phyloP scores from a whole-genome alignment of 495 filamentous ascomycete genomes.

The Rhypophila decipiens region DNA sequence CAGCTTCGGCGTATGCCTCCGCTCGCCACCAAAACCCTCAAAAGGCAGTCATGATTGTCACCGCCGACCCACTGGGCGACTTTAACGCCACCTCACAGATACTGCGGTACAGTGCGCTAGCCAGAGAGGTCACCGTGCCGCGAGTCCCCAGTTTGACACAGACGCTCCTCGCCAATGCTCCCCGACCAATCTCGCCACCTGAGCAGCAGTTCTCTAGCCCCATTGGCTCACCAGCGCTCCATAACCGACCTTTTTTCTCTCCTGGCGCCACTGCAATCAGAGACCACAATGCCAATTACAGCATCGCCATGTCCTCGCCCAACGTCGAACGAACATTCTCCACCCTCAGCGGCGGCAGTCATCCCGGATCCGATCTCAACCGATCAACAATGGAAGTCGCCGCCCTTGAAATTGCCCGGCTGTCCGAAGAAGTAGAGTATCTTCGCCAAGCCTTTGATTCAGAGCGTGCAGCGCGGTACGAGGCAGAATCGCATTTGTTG shows the following conservation, averaged over 20 bases:
- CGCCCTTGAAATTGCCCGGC: conserved; percentile 62
- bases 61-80: conserved; percentile 87
- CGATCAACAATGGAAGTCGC: conserved; percentile 71
- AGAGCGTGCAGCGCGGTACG: conserved; percentile 48
- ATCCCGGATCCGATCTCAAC: conserved; percentile 46
- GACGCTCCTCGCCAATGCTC: conserved; percentile 27
- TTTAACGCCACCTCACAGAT: conserved; percentile 97
- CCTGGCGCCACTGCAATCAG: conserved; percentile 17
- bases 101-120: conserved; percentile 87
- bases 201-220: conserved; percentile 25
- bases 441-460: conserved; percentile 52
- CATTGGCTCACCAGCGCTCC: conserved; percentile 24
- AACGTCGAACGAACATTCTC: conserved; percentile 23
- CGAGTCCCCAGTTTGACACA: conserved; percentile 69
- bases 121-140: conserved; percentile 87
- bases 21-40: conserved; percentile 53
- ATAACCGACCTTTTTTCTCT: conserved; percentile 26
- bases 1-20: conserved; percentile 43
- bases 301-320: conserved; percentile 14
- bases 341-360: conserved; percentile 34
- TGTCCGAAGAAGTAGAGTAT: conserved; percentile 73
- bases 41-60: conserved; percentile 93
- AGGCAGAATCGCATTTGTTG: conserved; percentile 53
- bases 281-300: background rate
- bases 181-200: conserved; percentile 14